Percentiles rank a stretch among this genome's conserved stretches.
phyloP scores from a whole-genome alignment of 352 stramenopile genomes.

The Phytophthora agathidicida region DNA sequence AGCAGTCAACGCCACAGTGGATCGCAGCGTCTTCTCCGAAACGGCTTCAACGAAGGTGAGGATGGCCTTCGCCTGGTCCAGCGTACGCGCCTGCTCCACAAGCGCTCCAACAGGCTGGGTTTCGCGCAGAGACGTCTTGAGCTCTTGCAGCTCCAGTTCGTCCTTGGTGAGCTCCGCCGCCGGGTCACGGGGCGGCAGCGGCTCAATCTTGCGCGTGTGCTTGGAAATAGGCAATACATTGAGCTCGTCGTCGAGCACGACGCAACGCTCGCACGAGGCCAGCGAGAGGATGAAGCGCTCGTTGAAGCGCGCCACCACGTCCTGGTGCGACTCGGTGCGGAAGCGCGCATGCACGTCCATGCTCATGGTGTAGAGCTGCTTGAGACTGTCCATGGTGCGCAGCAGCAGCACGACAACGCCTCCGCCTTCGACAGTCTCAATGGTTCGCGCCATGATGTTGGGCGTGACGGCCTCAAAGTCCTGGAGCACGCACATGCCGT shows the following conservation, averaged over 20 bases:
- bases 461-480: slow-evolving; percentile 99
- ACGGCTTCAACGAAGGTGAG: slow-evolving; percentile 98
- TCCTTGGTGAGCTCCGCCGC: slow-evolving; percentile 73
- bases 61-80: slow-evolving; percentile 96
- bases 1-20: slow-evolving; percentile 96
- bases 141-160: slow-evolving; percentile 90
- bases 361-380: slow-evolving; percentile 99
- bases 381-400: slow-evolving; percentile 97
- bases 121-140: slow-evolving; percentile 96
- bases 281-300: slow-evolving; percentile 99
- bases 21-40: slow-evolving; percentile 95
- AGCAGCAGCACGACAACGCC: slow-evolving; percentile 98
- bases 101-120: slow-evolving; percentile 96
- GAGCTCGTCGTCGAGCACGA: slow-evolving; percentile 99
- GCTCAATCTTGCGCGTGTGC: slow-evolving; percentile 90
- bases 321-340: slow-evolving; percentile 92
- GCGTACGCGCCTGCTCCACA: slow-evolving; percentile 94
- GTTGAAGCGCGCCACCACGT: slow-evolving; percentile 98
- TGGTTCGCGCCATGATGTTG: slow-evolving; percentile 98
- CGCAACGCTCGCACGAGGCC: slow-evolving; percentile 93
- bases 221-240: slow-evolving; percentile 98
- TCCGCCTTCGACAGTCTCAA: slow-evolving; percentile 99
- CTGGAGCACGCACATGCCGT: slow-evolving; percentile 98
- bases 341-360: slow-evolving; percentile 96
- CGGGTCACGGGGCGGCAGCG: slow-evolving; percentile 65